A percentile compares a stretch with the other conserved stretches of the same genome.
These are phyloP conservation scores for Aspergillus nanangensis DNA, from an alignment of 495 filamentous ascomycete genomes.

Conservation along the genomic window DNA sequence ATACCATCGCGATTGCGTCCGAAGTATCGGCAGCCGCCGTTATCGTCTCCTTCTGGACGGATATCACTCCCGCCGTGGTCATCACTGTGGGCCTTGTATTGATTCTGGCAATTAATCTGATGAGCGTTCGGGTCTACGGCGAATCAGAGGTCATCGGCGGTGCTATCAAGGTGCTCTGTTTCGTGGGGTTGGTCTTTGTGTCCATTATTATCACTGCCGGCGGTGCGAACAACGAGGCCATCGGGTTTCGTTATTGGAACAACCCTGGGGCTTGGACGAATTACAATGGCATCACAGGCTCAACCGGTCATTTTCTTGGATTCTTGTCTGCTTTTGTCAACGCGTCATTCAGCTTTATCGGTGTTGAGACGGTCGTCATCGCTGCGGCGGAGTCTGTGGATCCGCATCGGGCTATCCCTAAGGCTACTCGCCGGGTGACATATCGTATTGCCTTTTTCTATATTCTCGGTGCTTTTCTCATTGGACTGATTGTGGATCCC, in stretches of 20 bases:
- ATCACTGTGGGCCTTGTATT: conserved; percentile 67
- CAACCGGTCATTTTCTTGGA: conserved; percentile 38
- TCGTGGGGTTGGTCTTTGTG: conserved; percentile 63
- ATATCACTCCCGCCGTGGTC: conserved; percentile 51
- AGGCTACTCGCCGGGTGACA: conserved; percentile 78
- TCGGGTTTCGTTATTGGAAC: conserved; percentile 70
- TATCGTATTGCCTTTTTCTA: conserved; percentile 87
- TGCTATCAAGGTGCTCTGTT: conserved; percentile 70
- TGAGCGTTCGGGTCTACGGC: conserved; percentile 66
- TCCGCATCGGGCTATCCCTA: conserved; percentile 70
- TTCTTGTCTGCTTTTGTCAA: conserved; percentile 44
- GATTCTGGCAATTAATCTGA: conserved; percentile 62
- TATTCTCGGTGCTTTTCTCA: conserved; percentile 49
- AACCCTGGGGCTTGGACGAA: conserved; percentile 38
- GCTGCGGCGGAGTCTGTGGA: conserved; percentile 82
- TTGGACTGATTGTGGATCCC: conserved; percentile 48
- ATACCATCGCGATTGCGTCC: conserved; percentile 60
- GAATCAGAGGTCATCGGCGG: conserved; percentile 72
- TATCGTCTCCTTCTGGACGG: conserved; percentile 69
- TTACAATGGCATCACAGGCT: conserved; percentile 28
- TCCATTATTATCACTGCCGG: conserved; percentile 67
- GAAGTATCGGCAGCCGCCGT: conserved; percentile 68
- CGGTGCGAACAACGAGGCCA: conserved; percentile 54
- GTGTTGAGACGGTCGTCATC: conserved; percentile 68
- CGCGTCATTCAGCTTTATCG: conserved; percentile 50